phyloP scores from a whole-genome alignment of 768 basidiomycete species.

The Amanita rubescens region DNA sequence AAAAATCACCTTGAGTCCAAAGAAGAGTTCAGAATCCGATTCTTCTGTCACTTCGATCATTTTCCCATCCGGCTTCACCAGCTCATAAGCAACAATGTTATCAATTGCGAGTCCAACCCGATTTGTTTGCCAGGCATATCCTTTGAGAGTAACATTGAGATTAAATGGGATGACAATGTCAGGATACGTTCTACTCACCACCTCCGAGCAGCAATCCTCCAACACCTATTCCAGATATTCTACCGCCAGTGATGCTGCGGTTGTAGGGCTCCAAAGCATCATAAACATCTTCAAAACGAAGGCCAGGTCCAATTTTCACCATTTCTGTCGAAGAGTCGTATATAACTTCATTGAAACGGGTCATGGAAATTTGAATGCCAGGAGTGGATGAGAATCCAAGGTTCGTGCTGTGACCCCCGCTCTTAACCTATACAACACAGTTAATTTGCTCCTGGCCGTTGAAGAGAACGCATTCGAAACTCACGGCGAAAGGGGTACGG shows the following conservation, averaged over 20 bases:
- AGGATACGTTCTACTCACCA: slow-evolving; percentile 29
- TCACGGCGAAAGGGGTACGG: not conserved
- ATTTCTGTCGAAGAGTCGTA: slow-evolving; percentile 25
- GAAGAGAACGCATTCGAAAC: not conserved
- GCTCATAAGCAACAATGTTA: slow-evolving; percentile 43
- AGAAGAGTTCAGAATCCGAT: slow-evolving; percentile 32
- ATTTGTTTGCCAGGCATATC: slow-evolving; percentile 47
- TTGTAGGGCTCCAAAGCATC: slow-evolving; percentile 29
- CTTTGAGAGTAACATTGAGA: slow-evolving; percentile 28
- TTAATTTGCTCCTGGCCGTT: not conserved
- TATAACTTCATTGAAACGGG: slow-evolving; percentile 27
- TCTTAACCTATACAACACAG: slow-evolving; percentile 31
- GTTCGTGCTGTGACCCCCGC: slow-evolving; percentile 35
- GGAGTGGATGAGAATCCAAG: slow-evolving; percentile 39
- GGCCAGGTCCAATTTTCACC: slow-evolving; percentile 22
- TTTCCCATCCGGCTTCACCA: slow-evolving; percentile 50
- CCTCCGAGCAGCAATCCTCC: slow-evolving; percentile 43
- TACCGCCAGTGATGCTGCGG: slow-evolving; percentile 41
- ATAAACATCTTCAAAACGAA: slow-evolving; percentile 48
- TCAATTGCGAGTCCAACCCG: slow-evolving; percentile 22
- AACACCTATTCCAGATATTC: slow-evolving; percentile 40
- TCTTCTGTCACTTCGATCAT: slow-evolving; percentile 27
- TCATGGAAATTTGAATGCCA: slow-evolving; percentile 42
- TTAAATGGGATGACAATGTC: slow-evolving; percentile 27
- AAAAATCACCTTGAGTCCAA: slow-evolving; percentile 29